phyloP scores from a whole-genome alignment of 306 rosid genomes.

The Coriaria nepalensis region DNA sequence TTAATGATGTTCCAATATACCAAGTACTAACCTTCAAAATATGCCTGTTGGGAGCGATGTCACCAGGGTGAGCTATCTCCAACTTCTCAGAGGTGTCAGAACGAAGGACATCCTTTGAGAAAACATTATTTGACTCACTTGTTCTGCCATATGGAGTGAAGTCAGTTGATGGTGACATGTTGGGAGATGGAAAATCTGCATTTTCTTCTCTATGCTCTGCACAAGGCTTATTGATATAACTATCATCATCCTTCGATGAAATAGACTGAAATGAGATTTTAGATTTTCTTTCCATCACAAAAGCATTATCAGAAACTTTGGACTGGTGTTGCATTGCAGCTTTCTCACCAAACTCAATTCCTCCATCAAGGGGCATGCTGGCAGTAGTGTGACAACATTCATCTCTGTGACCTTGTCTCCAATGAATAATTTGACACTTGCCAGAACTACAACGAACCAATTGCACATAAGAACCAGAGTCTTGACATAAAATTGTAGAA shows the following conservation, averaged over 20 bases:
- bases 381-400: constrained; percentile 37
- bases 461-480: constrained; percentile 14
- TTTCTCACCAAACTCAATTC: constrained; percentile 13
- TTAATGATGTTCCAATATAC: constrained; percentile 9
- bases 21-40: constrained; percentile 10
- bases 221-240: constrained; percentile 18
- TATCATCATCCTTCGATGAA: constrained; percentile 14
- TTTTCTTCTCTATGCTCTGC: constrained; percentile 26
- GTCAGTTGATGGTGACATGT: constrained; percentile 13
- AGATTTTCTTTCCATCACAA: constrained; percentile 11
- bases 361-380: constrained; percentile 14
- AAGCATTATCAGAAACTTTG: constrained; percentile 26
- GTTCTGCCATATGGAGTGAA: constrained; percentile 22
- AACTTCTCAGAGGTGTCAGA: constrained; percentile 16
- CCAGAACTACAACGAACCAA: constrained; percentile 52
- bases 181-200: constrained; percentile 16
- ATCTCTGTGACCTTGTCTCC: constrained; percentile 79
- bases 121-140: constrained; percentile 20
- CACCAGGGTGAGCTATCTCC: constrained; percentile 16
- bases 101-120: constrained; percentile 8
- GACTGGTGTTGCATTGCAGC: constrained; percentile 12
- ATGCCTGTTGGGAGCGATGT: constrained; percentile 8
- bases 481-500: constrained; percentile 7
- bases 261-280: constrained; percentile 8
- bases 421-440: constrained; percentile 74